These are phyloP conservation scores for Saturnispora dispora DNA, from an alignment of 805 yeast species.

Conservation along the genomic window DNA sequence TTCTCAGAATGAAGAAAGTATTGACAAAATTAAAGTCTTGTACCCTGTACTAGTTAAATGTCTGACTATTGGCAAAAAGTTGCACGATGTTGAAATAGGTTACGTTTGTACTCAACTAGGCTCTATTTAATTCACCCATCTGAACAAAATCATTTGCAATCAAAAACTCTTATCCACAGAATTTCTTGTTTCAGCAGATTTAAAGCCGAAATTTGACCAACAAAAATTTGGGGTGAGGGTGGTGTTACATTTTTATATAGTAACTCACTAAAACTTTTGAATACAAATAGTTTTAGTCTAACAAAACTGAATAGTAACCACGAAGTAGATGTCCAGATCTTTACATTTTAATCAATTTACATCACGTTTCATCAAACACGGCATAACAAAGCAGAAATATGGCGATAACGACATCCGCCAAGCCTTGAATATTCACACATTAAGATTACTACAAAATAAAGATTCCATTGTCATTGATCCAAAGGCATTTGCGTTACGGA, in stretches of 20 bases:
- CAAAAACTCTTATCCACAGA: not conserved
- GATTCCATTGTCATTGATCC: not conserved
- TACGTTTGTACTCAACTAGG: slow-evolving; percentile 1
- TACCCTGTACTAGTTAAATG: slow-evolving; percentile 7
- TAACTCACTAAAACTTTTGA: not conserved
- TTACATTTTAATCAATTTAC: not conserved
- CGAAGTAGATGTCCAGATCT: not conserved
- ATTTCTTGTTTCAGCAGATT: not conserved
- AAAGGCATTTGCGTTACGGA: not conserved
- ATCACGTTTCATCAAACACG: not conserved
- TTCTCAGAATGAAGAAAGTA: not conserved
- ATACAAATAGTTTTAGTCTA: not conserved
- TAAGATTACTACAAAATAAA: not conserved
- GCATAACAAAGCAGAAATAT: not conserved
- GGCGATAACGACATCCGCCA: not conserved
- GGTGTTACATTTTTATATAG: not conserved
- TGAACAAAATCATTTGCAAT: not conserved
- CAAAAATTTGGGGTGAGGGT: not conserved
- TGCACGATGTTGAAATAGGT: not conserved
- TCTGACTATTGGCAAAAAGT: not conserved
- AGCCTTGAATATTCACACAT: not conserved
- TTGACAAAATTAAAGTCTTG: not conserved
- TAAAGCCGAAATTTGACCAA: not conserved
- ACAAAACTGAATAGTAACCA: not conserved
- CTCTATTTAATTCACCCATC: not conserved